Evolutionary conservation across 2,329 filamentous ascomycete genomes (phyloP), one percentile per base, ranked within the genome.

Genomic region (Fusarium musae): DNA sequence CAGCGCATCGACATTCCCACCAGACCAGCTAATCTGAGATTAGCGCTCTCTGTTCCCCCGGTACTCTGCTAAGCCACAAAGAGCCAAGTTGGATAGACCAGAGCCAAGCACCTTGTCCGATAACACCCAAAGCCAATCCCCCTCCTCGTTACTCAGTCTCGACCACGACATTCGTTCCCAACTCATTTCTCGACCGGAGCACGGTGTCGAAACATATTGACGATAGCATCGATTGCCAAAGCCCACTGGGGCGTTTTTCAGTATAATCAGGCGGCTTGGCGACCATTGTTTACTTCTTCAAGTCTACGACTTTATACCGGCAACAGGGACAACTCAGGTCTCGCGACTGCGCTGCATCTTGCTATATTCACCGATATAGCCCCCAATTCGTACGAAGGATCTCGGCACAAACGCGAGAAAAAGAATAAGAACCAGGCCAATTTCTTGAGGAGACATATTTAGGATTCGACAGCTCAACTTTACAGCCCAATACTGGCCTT

Each of bases 21-120:
- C 8, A 32, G 30, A 63, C 54, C 59, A 69, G 63, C 72, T 56
- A 56, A 62, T 37, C 57, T 59, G 34, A 65, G 70, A 66, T 57
- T 77, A 77, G 72, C 52, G 66, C 23, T 26, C 34, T 12, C 49
- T 32, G 46, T 46, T 58, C 44, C 75, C 73, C 61, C 57, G 44
- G 59, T 46, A 63, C 67, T 52, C 52, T 74, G 68, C 75, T 75
- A 74, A 74, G 66, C 69, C 69, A 62, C 58, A 59, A 42, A 32
- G 43, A 74, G 74, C 60, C 58, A 77, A 72, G 65, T 66, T 75
- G 53, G 64, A 71, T 66, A 73, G 59, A 40, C 59, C 52, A 46
- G 53, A 69, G 47, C 64, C 63, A 47, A 56, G 65, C 64, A 70
- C 59, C 36, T 66, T 50, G 63, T 66, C 68, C 50, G 62, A 72